Base-by-base conservation (phyloP, 2,329 filamentous ascomycete genomes). In the Fusarium mundagurra region DNA sequence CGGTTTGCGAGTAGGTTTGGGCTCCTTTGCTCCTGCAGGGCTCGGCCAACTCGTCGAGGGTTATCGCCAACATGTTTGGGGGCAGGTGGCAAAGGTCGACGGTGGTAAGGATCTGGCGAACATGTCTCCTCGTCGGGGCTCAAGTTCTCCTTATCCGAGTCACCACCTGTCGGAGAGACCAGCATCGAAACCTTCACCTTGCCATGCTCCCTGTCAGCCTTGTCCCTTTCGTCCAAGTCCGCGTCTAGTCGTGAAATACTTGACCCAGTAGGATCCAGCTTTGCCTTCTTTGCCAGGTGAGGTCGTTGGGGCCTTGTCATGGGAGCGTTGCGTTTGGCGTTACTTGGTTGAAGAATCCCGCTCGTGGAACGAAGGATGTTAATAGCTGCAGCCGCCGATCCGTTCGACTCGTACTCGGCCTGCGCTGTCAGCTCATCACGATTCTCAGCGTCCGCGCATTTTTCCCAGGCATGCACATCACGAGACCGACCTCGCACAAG, bases 111-210 rank as follows among this genome's bases (percentile, higher is more conserved):
- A 59, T 73, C 78, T 29, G 70, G 82, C 60, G 82, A 77, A 70
- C 83, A 85, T 14, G 82, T 85, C 47, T 86, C 85, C 72, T 86
- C 86, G 72, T 85, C 86, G 3, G 86, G 92, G 79, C 86, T 89
- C 89, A 94, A 97, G 80, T 98, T 98, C 84, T 98, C 96, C 84
- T 98, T 98, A 81, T 98, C 96, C 3, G 94, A 98, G 78, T 98
- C 95, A 38, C 76, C 77, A 38, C 76, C 77, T 55, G 81, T 72
- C 12, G 82, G 80, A 31, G 82, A 85, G 17, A 82, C 78, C 50
- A 85, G 74, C 77, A 82, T 82, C 10, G 81, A 82, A 22, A 84
- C 78, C 67, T 86, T 86, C 57, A 83, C 81, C 65, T 83, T 83
- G 33, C 79, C 65, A 36, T 69, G 73, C 38, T 75, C 74, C 67